Percentiles rank a stretch among this genome's conserved stretches.
These are phyloP conservation scores for Psilocybe azurescens DNA, from an alignment of 768 basidiomycete genomes.

Conservation along the genomic window DNA sequence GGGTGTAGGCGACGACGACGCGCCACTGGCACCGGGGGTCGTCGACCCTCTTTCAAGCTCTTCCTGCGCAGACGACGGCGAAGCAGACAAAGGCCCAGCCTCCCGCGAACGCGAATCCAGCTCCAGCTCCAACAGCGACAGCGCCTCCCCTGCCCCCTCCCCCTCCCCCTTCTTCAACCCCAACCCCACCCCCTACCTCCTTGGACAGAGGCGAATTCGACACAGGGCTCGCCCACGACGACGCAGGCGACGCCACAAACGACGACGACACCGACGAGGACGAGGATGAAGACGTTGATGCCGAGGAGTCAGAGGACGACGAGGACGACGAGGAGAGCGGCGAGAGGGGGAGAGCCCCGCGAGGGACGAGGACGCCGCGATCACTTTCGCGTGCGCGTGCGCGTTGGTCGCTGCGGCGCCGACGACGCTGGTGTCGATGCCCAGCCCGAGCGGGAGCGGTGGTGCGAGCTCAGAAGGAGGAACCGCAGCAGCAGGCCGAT, in stretches of 20 bases:
- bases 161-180: neutral
- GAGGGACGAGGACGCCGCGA: no score
- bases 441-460: neutral
- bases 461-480: neutral
- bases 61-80: slow-evolving; percentile 2
- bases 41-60: neutral
- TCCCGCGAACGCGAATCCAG: neutral
- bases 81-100: neutral
- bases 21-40: no score
- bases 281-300: neutral
- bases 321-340: neutral
- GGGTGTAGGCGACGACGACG: no score
- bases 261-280: slow-evolving; percentile 15
- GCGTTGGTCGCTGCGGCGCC: neutral
- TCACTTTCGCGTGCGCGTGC: no score
- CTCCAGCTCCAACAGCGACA: slow-evolving; percentile 1
- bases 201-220: neutral
- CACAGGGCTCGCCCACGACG: no score
- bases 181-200: neutral
- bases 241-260: slow-evolving; percentile 3
- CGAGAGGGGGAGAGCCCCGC: neutral
- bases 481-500: slow-evolving; percentile 24
- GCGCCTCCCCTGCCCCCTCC: neutral
- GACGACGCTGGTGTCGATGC: slow-evolving; percentile 5
- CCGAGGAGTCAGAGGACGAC: neutral